phyloP scores from a whole-genome alignment of 2,329 filamentous ascomycete genomes.

The Xylogone sp. region DNA sequence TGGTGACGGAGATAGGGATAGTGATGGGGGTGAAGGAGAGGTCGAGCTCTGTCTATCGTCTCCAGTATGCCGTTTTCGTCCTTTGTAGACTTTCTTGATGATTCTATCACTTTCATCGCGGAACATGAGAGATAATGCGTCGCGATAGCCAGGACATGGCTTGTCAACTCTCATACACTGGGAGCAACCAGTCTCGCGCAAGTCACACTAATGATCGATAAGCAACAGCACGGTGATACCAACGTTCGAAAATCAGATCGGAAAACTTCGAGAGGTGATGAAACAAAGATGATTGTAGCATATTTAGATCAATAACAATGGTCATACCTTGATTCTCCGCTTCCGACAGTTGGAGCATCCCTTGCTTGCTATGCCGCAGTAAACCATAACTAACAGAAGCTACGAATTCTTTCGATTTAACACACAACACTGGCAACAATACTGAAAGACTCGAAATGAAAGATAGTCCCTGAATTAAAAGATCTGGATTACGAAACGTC shows the following conservation, averaged over 20 bases:
- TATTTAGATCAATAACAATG: neutral
- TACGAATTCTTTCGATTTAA: too few species aligned
- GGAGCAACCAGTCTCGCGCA: conserved; percentile 45
- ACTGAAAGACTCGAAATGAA: too few species aligned
- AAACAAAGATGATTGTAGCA: neutral
- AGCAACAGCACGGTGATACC: neutral
- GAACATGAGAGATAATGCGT: conserved; percentile 52
- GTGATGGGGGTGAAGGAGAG: too few species aligned
- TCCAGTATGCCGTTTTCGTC: neutral
- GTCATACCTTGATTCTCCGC: conserved; percentile 19
- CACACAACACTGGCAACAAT: too few species aligned
- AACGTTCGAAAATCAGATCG: neutral
- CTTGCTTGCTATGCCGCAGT: conserved; percentile 21
- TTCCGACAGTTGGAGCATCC: conserved; percentile 16
- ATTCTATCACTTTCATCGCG: conserved; percentile 53
- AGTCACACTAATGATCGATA: conserved; percentile 43
- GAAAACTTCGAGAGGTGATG: neutral
- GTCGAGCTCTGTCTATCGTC: too few species aligned
- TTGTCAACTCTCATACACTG: conserved; percentile 50
- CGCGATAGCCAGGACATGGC: conserved; percentile 49
- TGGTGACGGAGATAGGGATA: too few species aligned
- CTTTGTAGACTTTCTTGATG: conserved; percentile 36
- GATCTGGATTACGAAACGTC: too few species aligned
- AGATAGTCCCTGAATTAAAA: too few species aligned
- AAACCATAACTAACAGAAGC: conserved; percentile 19